Evolutionary conservation across 164 flowering plant species (phyloP), one percentile per base, ranked within the genome.

Genomic region (Vitis rupestris): DNA sequence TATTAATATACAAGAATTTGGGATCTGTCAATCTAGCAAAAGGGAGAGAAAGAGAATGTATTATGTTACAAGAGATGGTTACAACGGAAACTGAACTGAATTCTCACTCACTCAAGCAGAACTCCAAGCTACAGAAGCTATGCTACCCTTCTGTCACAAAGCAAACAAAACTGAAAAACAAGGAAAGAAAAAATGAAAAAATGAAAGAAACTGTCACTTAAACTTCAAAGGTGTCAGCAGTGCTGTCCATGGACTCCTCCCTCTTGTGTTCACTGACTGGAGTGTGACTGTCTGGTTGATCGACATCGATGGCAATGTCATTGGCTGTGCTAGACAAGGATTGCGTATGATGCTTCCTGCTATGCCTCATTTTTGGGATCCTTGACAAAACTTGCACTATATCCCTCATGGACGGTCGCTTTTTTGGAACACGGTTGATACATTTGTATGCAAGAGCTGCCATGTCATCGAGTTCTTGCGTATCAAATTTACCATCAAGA

Each of bases 361-460:
- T 72, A 67, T 86, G 84, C 63, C 87, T 85, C 58, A 50, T 30
- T 70, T 87, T 90, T 1, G 82, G 50, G 53, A 87, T 84, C 68
- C 86, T 81, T 5, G 91, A 81, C n/a, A 96, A 81, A 5, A 82
- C 88, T 70, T 93, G 97, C 27, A 90, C 99, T 50, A 85, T 77
- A 71, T 91, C 97, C 60, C 97, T 87, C 93, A 91, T 91, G 15
- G 92, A 78, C 19, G 98, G 98, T 19, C 99, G 80, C 70, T 81
- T 90, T 60, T 74, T 82, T 1, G 98, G 82, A 37, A n/a, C 50
- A 7, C 82, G 83, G 71, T 85, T 85, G 30, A 95, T 73, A 66
- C 99, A 96, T 75, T 82, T 91, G 84, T 90, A 86, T 56, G 93
- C 98, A 71, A 93, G 87, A 69, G 81, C 76, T 29, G 98, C 93